These are phyloP conservation scores for Hypoxylon rickii DNA, from an alignment of 495 filamentous ascomycete species.

Conservation along the genomic window DNA sequence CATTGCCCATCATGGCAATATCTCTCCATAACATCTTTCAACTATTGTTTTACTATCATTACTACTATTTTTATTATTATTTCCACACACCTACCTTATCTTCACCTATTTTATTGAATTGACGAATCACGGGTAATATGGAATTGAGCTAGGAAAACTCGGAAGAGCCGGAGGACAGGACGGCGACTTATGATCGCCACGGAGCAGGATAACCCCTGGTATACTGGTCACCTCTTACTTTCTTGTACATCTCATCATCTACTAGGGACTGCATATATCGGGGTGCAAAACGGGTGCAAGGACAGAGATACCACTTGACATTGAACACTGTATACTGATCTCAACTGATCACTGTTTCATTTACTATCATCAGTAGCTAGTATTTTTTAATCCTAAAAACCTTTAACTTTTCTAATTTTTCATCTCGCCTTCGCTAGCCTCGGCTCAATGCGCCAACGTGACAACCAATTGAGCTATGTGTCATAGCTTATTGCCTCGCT, in stretches of 20 bases:
- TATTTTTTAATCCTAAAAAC: constrained; percentile 6
- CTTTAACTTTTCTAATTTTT: neutral
- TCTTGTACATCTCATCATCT: constrained; percentile 23
- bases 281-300: constrained; percentile 27
- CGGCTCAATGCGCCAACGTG: neutral
- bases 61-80: neutral
- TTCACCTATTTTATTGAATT: too few species aligned
- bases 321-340: constrained; percentile 7
- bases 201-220: constrained; percentile 3
- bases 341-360: neutral
- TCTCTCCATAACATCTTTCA: neutral
- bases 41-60: constrained; percentile 2
- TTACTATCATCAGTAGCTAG: constrained; percentile 5
- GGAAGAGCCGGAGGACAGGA: neutral
- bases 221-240: constrained; percentile 9
- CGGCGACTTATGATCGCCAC: neutral
- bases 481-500: neutral
- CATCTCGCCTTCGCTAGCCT: neutral
- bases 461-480: neutral
- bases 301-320: constrained; percentile 33
- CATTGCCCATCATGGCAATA: neutral
- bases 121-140: neutral
- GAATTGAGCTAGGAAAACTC: neutral
- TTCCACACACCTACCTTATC: neutral
- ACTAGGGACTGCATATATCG: constrained; percentile 26